phyloP scores from a whole-genome alignment of 1,139 yeast species.

The Suhomyces bokatorum region DNA sequence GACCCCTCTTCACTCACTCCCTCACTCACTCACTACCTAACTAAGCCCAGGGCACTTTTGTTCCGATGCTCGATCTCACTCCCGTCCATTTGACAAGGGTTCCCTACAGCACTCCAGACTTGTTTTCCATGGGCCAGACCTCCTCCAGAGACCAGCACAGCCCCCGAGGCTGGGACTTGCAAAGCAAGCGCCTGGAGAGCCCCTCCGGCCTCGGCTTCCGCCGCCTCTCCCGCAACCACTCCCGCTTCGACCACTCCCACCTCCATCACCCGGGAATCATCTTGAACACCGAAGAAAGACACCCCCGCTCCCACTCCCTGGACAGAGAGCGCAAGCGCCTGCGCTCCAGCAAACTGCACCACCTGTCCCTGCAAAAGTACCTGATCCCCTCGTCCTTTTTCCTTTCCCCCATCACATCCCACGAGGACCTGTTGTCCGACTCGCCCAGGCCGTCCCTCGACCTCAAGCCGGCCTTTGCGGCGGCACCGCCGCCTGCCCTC shows the following conservation, averaged over 20 bases:
- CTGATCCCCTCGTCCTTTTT: conserved; percentile 25
- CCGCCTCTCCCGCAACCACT: neutral
- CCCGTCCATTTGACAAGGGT: neutral
- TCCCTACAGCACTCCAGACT: conserved; percentile 10
- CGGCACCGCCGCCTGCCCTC: neutral
- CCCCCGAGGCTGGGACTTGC: conserved; percentile 10
- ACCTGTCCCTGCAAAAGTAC: conserved; percentile 9
- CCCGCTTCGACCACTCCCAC: neutral
- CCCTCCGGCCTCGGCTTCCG: conserved; percentile 1
- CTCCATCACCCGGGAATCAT: neutral
- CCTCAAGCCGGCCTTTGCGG: neutral
- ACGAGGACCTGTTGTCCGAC: conserved; percentile 24
- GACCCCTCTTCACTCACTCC: neutral
- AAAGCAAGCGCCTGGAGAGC: conserved; percentile 2
- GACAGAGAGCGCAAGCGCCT: conserved; percentile 7
- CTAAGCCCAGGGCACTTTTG: neutral
- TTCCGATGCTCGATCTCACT: conserved; percentile 9
- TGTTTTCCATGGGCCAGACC: conserved; percentile 12
- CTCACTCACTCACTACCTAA: too few species aligned
- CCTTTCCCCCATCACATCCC: conserved; percentile 40
- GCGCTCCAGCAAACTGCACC: conserved; percentile 8
- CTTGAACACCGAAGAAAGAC: conserved; percentile 7
- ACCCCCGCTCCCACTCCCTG: conserved; percentile 8
- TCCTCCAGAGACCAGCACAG: conserved; percentile 3
- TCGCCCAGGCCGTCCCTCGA: neutral